Conservation (phyloP, 202 grass and related monocot genomes). For the Panicum hallii region DNA sequence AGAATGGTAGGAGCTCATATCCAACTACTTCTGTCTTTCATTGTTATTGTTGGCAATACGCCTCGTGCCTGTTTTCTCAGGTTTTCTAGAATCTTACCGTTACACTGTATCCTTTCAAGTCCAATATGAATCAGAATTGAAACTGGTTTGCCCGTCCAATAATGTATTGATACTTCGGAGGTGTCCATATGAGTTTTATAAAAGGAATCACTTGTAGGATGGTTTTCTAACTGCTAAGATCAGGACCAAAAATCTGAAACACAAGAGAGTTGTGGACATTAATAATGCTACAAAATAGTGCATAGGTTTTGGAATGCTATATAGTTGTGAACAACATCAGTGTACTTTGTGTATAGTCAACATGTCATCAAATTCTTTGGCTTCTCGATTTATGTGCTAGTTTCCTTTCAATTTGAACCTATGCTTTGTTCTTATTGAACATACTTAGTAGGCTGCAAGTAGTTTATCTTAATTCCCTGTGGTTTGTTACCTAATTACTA, state of each 20-base stretch:
- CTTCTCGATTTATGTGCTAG: neutral
- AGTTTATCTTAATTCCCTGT: constrained; percentile 3
- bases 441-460: neutral
- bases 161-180: neutral
- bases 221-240: neutral
- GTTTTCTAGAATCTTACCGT: constrained; percentile 4
- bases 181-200: neutral
- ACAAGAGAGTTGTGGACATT: constrained; percentile 11
- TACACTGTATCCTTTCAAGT: constrained; percentile 13
- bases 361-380: neutral
- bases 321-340: constrained; percentile 11
- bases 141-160: constrained; percentile 9
- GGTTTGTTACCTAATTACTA: neutral
- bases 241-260: constrained; percentile 14
- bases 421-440: constrained; percentile 24
- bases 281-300: neutral
- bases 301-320: constrained; percentile 17
- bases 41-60: constrained; percentile 20
- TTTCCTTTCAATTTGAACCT: neutral
- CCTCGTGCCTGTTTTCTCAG: constrained; percentile 24
- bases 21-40: constrained; percentile 7
- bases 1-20: constrained; percentile 69
- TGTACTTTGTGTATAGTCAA: neutral
- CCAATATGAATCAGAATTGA: constrained; percentile 19
- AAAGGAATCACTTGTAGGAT: neutral